A percentile compares a stretch with the other conserved stretches of the same genome.
These are phyloP conservation scores for Aureococcus anophagefferens DNA, from an alignment of 108 stramenopile species.

Conservation along the genomic window DNA sequence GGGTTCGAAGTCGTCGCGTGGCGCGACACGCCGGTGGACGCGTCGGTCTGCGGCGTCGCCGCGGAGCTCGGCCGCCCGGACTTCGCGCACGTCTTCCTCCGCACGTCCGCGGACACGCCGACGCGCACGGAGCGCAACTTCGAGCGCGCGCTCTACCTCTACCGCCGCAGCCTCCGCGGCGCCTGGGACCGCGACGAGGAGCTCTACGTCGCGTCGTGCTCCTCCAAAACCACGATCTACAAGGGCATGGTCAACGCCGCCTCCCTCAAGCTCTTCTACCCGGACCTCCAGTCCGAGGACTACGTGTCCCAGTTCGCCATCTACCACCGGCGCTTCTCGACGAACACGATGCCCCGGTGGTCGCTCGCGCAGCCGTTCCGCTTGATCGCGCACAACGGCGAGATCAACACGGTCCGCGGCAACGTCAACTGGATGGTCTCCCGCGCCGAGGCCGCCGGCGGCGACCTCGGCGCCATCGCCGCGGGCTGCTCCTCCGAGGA, in stretches of 20 bases:
- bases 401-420: conserved; percentile 87
- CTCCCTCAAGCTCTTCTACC: conserved; percentile 71
- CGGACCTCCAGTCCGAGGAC: conserved; percentile 60
- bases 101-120: background rate
- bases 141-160: background rate
- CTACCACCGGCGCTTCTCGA: conserved; percentile 83
- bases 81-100: background rate
- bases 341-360: conserved; percentile 90
- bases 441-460: background rate
- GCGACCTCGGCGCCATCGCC: background rate
- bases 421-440: conserved; percentile 90
- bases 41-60: background rate
- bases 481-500: background rate
- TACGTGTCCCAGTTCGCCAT: conserved; percentile 78
- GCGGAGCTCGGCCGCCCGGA: background rate
- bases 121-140: background rate
- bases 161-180: background rate
- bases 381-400: conserved; percentile 86
- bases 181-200: conserved; percentile 15
- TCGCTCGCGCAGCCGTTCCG: conserved; percentile 87
- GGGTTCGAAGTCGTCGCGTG: conserved; percentile 53
- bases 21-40: background rate
- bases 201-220: conserved; percentile 73
- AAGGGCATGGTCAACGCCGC: conserved; percentile 84
- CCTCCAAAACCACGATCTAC: conserved; percentile 76